Percentiles rank a stretch among this genome's conserved stretches.
Conservation (phyloP, 2,329 filamentous ascomycete genomes). For the Pezicula radicicola region DNA sequence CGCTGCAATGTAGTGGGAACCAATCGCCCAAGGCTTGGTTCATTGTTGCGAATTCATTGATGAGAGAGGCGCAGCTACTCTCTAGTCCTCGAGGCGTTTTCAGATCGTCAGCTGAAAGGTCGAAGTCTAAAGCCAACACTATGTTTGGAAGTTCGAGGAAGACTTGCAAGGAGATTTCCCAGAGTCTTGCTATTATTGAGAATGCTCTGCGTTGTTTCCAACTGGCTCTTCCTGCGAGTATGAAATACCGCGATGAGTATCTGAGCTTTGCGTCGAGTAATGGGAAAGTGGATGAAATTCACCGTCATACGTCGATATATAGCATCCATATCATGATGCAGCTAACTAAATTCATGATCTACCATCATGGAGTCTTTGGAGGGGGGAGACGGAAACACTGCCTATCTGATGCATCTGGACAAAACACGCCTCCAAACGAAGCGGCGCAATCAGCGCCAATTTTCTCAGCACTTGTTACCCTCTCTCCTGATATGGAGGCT, state of each 20-base stretch:
- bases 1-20: slow-evolving; percentile 26
- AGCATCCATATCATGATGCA: slow-evolving; percentile 8
- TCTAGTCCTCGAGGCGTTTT: slow-evolving; percentile 13
- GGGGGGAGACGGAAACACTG: neutral
- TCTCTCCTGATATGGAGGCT: neutral
- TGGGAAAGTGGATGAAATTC: slow-evolving; percentile 13
- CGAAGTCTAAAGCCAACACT: no score
- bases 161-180: neutral
- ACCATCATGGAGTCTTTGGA: slow-evolving; percentile 15
- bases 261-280: slow-evolving; percentile 23
- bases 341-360: slow-evolving; percentile 6
- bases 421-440: neutral
- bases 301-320: slow-evolving; percentile 24
- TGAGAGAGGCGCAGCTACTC: slow-evolving; percentile 34
- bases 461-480: neutral
- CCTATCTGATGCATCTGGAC: neutral
- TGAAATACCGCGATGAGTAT: slow-evolving; percentile 28
- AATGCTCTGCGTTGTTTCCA: slow-evolving; percentile 30
- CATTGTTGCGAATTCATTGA: slow-evolving; percentile 35
- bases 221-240: slow-evolving; percentile 25
- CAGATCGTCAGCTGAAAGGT: slow-evolving; percentile 8
- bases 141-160: no score
- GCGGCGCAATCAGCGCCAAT: neutral
- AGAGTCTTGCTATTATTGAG: slow-evolving; percentile 25
- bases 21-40: slow-evolving; percentile 34